Percentiles rank a stretch among this genome's conserved stretches.
These are phyloP conservation scores for Tetrapyrgos nigripes DNA, from an alignment of 1,284 basidiomycete genomes.

Conservation along the genomic window DNA sequence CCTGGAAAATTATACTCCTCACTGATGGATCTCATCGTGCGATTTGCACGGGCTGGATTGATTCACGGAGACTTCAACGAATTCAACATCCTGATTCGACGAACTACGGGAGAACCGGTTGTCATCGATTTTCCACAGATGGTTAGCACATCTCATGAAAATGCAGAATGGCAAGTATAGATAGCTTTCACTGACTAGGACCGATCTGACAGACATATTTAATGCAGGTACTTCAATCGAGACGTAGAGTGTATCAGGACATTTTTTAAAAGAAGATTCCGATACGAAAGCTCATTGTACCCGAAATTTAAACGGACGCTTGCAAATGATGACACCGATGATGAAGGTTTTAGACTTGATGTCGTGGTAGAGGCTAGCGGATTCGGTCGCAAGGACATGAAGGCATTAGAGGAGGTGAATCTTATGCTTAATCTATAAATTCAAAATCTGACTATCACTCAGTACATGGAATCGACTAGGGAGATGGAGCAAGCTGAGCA, in stretches of 20 bases:
- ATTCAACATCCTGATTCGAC: slow-evolving; percentile 95
- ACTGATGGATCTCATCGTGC: slow-evolving; percentile 96
- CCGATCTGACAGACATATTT: slow-evolving; percentile 13
- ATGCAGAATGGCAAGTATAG: slow-evolving; percentile 89
- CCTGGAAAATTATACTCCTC: slow-evolving; percentile 91
- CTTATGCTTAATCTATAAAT: slow-evolving; percentile 10
- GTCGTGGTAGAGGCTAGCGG: slow-evolving; percentile 93
- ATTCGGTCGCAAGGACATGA: slow-evolving; percentile 85
- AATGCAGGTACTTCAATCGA: slow-evolving; percentile 92
- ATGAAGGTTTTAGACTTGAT: slow-evolving; percentile 75
- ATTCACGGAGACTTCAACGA: slow-evolving; percentile 99
- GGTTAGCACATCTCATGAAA: slow-evolving; percentile 96
- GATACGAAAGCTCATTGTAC: slow-evolving; percentile 90
- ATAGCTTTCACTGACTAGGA: slow-evolving; percentile 5
- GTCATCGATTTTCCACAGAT: slow-evolving; percentile 99
- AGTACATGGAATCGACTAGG: slow-evolving; percentile 75
- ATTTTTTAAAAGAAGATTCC: slow-evolving; percentile 93
- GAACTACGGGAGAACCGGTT: slow-evolving; percentile 83
- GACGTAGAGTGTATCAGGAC: slow-evolving; percentile 96
- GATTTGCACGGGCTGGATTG: slow-evolving; percentile 90
- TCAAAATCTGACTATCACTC: slow-evolving; percentile 4
- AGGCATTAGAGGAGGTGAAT: slow-evolving; percentile 80
- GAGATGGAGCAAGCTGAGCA: slow-evolving; percentile 34
- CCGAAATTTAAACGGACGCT: slow-evolving; percentile 81
- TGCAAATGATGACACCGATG: slow-evolving; percentile 53